phyloP scores from a whole-genome alignment of 495 filamentous ascomycete species.

The Hyaloscypha hepaticicola region DNA sequence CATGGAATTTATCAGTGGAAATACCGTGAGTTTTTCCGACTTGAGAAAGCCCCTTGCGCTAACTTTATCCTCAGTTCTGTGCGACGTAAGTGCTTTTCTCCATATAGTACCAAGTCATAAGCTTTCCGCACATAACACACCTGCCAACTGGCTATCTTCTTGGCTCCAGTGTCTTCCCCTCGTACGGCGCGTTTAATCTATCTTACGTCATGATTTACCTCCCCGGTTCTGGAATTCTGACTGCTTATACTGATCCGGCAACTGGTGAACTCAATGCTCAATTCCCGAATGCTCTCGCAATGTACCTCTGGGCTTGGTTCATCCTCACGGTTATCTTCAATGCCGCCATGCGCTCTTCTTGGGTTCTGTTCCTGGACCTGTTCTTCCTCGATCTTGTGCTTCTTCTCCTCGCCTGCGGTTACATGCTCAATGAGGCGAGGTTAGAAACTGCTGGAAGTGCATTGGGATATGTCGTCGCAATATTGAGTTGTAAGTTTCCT shows the following conservation, averaged over 20 bases:
- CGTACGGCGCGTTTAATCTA: constrained; percentile 41
- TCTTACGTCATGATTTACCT: constrained; percentile 40
- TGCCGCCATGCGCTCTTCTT: constrained; percentile 36
- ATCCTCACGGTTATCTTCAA: constrained; percentile 41
- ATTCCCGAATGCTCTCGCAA: constrained; percentile 37
- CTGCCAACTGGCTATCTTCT: too few species aligned
- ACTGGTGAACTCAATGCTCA: constrained; percentile 29
- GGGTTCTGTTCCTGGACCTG: constrained; percentile 34
- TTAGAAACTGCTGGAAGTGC: constrained; percentile 30
- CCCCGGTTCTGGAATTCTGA: constrained; percentile 38
- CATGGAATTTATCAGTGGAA: constrained; percentile 38
- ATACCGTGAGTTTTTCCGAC: constrained; percentile 21
- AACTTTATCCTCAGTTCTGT: constrained; percentile 27
- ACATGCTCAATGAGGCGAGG: constrained; percentile 29
- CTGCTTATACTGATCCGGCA: constrained; percentile 33
- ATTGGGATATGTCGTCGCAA: constrained; percentile 35
- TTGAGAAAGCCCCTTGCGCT: not conserved
- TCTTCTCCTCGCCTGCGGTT: constrained; percentile 34
- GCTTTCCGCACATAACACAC: too few species aligned
- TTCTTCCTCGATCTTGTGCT: constrained; percentile 33
- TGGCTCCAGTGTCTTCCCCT: constrained; percentile 37
- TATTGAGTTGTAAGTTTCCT: constrained; percentile 33
- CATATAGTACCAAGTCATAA: too few species aligned
- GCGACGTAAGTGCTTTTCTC: too few species aligned
- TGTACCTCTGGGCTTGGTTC: constrained; percentile 42